These are phyloP conservation scores for Penicillium sp. DNA, from an alignment of 2,329 filamentous ascomycete species.

Conservation along the genomic window DNA sequence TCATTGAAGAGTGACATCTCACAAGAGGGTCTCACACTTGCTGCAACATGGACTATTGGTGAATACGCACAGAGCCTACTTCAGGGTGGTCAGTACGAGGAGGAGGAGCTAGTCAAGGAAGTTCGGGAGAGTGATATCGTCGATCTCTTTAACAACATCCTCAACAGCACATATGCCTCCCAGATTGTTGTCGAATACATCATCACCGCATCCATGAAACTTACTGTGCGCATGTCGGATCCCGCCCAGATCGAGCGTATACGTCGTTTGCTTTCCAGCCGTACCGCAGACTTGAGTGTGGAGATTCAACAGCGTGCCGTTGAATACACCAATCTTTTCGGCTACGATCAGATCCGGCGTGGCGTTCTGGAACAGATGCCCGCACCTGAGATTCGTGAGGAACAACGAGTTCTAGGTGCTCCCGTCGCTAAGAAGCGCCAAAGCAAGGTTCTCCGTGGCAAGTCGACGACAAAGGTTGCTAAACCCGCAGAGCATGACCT, in stretches of 20 bases:
- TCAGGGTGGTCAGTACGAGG: conserved; percentile 85
- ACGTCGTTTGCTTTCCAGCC: conserved; percentile 70
- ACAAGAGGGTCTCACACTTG: conserved; percentile 90
- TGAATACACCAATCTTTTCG: conserved; percentile 93
- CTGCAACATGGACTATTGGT: conserved; percentile 95
- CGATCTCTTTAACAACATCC: conserved; percentile 85
- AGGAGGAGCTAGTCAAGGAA: conserved; percentile 79
- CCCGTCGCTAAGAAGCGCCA: conserved; percentile 65
- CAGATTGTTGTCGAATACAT: conserved; percentile 95
- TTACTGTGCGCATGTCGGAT: conserved; percentile 84
- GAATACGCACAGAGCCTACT: conserved; percentile 94
- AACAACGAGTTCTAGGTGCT: conserved; percentile 84
- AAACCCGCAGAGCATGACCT: conserved; percentile 91
- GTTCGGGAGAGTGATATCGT: conserved; percentile 88
- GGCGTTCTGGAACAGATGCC: conserved; percentile 98
- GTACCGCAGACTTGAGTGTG: conserved; percentile 85
- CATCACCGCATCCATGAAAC: conserved; percentile 88
- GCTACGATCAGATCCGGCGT: conserved; percentile 78
- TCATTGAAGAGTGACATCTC: conserved; percentile 95
- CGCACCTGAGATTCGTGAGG: conserved; percentile 91
- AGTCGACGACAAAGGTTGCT: conserved; percentile 70
- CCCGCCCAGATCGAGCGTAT: conserved; percentile 82
- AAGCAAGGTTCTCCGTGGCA: conserved; percentile 65
- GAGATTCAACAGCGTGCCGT: conserved; percentile 95
- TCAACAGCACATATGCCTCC: conserved; percentile 91